phyloP scores from a whole-genome alignment of 768 basidiomycete genomes.

The Russula griseocarnosa region DNA sequence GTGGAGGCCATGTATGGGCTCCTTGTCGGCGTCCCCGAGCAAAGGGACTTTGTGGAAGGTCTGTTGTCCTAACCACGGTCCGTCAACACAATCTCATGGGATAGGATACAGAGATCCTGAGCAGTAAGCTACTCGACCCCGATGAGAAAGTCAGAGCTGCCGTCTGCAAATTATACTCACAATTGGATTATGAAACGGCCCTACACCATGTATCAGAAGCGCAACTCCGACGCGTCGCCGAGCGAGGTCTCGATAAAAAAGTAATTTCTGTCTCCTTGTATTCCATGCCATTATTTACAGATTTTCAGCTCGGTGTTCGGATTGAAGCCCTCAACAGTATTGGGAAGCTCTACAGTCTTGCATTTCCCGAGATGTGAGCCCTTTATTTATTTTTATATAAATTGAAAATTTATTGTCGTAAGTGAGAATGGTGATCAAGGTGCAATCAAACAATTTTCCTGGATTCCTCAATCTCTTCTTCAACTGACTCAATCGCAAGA shows the following conservation, averaged over 20 bases:
- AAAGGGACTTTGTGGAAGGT: slow-evolving; percentile 72
- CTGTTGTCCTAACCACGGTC: slow-evolving; percentile 29
- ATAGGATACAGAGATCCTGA: slow-evolving; percentile 48
- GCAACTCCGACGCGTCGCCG: slow-evolving; percentile 62
- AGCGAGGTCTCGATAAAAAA: slow-evolving; percentile 82
- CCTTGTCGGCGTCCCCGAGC: slow-evolving; percentile 61
- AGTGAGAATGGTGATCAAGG: slow-evolving; percentile 78
- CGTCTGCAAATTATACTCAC: slow-evolving; percentile 73
- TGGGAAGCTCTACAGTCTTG: slow-evolving; percentile 73
- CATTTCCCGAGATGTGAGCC: slow-evolving; percentile 81
- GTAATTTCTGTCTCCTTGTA: slow-evolving; percentile 37
- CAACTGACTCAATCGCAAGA: slow-evolving; percentile 51
- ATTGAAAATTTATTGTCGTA: slow-evolving; percentile 1
- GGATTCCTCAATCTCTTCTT: slow-evolving; percentile 84
- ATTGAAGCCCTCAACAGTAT: slow-evolving; percentile 72
- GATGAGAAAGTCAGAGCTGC: slow-evolving; percentile 90
- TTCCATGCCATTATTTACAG: neutral
- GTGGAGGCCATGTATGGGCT: slow-evolving; percentile 66
- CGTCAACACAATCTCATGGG: slow-evolving; percentile 5
- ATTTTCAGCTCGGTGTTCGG: slow-evolving; percentile 53
- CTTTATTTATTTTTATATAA: neutral
- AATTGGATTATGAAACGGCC: slow-evolving; percentile 87
- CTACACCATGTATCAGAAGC: slow-evolving; percentile 70
- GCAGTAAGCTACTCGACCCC: slow-evolving; percentile 70
- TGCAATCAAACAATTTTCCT: slow-evolving; percentile 77